Evolutionary conservation across 1,139 yeast genomes (phyloP).

Genomic region (Saccharomyces hybrid): DNA sequence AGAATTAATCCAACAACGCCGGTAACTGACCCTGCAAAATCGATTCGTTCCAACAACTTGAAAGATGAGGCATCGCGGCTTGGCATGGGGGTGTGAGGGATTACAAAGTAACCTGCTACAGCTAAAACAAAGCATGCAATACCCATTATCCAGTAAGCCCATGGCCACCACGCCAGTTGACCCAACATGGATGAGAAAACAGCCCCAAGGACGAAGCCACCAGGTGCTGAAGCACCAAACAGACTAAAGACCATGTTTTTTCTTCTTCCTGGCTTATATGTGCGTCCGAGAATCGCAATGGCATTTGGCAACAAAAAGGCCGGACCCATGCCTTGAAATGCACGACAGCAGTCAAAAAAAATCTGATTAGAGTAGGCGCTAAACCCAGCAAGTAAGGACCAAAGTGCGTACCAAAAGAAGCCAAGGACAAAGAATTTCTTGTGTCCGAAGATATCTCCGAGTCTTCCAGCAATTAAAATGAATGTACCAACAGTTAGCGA

Average conservation of each 20-base stretch:
- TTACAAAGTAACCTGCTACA: slow-evolving; percentile 23
- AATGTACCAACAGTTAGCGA: slow-evolving; percentile 24
- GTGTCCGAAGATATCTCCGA: slow-evolving; percentile 58
- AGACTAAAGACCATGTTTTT: slow-evolving; percentile 43
- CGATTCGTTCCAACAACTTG: background rate
- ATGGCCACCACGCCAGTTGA: slow-evolving; percentile 40
- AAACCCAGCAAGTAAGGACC: slow-evolving; percentile 47
- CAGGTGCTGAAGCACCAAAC: slow-evolving; percentile 44
- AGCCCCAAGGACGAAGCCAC: slow-evolving; percentile 42
- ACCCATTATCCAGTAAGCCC: slow-evolving; percentile 41
- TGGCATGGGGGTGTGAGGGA: slow-evolving; percentile 29
- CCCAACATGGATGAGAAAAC: slow-evolving; percentile 40
- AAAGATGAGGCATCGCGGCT: background rate
- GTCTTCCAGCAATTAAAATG: slow-evolving; percentile 50
- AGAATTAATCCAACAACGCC: slow-evolving; percentile 46
- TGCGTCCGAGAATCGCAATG: slow-evolving; percentile 43
- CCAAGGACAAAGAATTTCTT: slow-evolving; percentile 43
- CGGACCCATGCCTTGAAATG: slow-evolving; percentile 54
- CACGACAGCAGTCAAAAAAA: slow-evolving; percentile 46
- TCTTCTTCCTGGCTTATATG: slow-evolving; percentile 35
- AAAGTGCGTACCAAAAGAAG: slow-evolving; percentile 40
- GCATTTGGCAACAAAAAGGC: slow-evolving; percentile 52
- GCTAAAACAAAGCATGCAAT: slow-evolving; percentile 33
- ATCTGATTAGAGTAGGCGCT: slow-evolving; percentile 36
- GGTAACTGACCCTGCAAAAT: slow-evolving; percentile 37